phyloP scores from a whole-genome alignment of 352 stramenopile genomes.

The Phytophthora chlamydospora region DNA sequence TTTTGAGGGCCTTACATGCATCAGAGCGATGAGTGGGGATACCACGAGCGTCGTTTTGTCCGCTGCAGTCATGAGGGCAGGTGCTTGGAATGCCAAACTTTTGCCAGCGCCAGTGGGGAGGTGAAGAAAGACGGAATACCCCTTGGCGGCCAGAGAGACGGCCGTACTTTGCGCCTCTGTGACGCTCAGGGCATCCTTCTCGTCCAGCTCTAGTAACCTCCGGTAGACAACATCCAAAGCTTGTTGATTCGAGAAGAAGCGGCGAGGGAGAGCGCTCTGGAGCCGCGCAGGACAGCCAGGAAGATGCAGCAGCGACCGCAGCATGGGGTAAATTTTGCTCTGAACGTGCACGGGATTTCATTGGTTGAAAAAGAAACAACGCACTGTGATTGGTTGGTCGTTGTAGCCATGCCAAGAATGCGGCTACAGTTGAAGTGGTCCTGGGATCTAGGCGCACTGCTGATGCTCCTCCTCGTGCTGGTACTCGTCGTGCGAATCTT shows the following conservation, averaged over 20 bases:
- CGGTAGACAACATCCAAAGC: constrained; percentile 39
- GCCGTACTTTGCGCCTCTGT: constrained; percentile 52
- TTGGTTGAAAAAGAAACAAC: constrained; percentile 18
- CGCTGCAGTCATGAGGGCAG: constrained; percentile 52
- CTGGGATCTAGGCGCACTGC: constrained; percentile 4
- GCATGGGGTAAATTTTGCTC: constrained; percentile 1
- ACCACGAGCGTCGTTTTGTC: constrained; percentile 66
- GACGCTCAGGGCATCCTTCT: constrained; percentile 29
- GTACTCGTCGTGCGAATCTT: background rate
- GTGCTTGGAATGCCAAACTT: constrained; percentile 80
- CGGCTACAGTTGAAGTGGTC: constrained; percentile 16
- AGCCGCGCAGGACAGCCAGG: constrained; percentile 1
- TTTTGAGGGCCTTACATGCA: constrained; percentile 55
- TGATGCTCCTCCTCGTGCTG: constrained; percentile 3
- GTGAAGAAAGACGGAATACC: constrained; percentile 78
- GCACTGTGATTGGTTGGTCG: constrained; percentile 8
- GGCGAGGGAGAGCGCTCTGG: background rate
- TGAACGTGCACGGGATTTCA: constrained; percentile 2
- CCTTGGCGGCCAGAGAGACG: constrained; percentile 44
- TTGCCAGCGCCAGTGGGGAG: constrained; percentile 81
- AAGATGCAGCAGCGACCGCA: constrained; percentile 17
- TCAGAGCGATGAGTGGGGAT: constrained; percentile 76
- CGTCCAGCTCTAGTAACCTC: constrained; percentile 44
- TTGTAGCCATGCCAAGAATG: constrained; percentile 14
- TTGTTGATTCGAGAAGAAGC: constrained; percentile 5